phyloP scores from a whole-genome alignment of 2,329 filamentous ascomycete species.

The Amauroascus niger region DNA sequence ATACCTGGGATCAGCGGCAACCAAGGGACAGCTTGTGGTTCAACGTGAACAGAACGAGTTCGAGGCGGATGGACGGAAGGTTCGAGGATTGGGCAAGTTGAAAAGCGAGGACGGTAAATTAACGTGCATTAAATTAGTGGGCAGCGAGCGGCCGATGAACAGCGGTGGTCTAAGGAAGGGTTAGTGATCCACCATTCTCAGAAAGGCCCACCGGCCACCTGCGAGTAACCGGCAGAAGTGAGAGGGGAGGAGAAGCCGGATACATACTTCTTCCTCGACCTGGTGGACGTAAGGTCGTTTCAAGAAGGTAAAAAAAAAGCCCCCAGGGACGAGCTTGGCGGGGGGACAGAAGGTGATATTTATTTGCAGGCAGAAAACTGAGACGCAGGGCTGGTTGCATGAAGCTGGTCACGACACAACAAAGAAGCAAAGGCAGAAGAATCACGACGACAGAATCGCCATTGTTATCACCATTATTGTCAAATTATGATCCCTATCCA shows the following conservation, averaged over 20 bases:
- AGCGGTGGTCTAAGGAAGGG: not conserved
- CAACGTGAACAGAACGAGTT: not conserved
- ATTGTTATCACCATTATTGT: not conserved
- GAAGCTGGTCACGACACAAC: not conserved
- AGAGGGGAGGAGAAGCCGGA: not conserved
- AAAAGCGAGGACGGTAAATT: not conserved
- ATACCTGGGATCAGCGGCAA: not conserved
- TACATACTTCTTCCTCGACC: not conserved
- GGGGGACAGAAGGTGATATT: not conserved
- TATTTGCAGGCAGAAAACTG: conserved; percentile 2
- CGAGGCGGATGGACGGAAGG: not conserved
- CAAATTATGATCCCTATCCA: too few relatives aligned
- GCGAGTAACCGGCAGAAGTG: not conserved
- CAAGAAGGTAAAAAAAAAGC: too few relatives aligned
- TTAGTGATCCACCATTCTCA: conserved; percentile 4
- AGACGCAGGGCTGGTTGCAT: conserved; percentile 4
- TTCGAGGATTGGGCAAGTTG: not conserved
- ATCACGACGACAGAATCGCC: not conserved
- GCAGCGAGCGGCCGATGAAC: not conserved
- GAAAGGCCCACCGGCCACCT: not conserved
- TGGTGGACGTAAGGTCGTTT: not conserved
- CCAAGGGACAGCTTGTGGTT: not conserved
- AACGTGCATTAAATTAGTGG: not conserved
- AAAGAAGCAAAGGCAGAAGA: not conserved
- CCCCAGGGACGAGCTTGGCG: conserved; percentile 7